phyloP scores from a whole-genome alignment of 2,329 filamentous ascomycete species.

The Botrytis fragariae region DNA sequence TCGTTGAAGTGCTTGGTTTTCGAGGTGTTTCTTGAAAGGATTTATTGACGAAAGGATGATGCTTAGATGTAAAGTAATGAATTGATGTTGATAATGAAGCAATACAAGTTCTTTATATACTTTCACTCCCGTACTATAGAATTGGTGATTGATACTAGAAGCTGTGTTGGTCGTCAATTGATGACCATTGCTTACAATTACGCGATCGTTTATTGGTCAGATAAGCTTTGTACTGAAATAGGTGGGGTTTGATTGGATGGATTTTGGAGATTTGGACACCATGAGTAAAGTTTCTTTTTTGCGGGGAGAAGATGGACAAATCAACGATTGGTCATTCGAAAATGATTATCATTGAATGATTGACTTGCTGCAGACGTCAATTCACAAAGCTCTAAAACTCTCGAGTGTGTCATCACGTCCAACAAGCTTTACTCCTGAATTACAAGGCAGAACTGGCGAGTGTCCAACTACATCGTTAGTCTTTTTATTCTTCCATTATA shows the following conservation, averaged over 20 bases:
- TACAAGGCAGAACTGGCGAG: background rate
- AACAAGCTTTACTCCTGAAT: background rate
- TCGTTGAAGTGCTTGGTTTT: background rate
- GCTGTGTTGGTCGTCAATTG: background rate
- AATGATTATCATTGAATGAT: background rate
- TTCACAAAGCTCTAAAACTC: background rate
- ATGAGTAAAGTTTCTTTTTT: background rate
- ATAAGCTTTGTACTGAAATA: background rate
- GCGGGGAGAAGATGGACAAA: background rate
- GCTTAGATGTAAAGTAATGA: background rate
- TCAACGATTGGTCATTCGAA: background rate
- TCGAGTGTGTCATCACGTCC: background rate
- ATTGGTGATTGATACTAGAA: background rate
- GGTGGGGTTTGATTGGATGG: background rate
- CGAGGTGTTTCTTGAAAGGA: background rate
- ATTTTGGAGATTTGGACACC: background rate
- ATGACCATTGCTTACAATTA: constrained; percentile 8
- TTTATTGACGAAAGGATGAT: background rate
- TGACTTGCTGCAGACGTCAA: background rate
- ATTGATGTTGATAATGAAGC: background rate
- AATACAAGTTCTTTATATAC: constrained; percentile 1
- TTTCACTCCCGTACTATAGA: background rate
- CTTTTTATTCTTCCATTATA: background rate
- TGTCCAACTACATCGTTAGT: background rate
- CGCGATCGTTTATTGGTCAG: background rate